Conservation (phyloP, 768 basidiomycete genomes). For the Tricholoma sp. region DNA sequence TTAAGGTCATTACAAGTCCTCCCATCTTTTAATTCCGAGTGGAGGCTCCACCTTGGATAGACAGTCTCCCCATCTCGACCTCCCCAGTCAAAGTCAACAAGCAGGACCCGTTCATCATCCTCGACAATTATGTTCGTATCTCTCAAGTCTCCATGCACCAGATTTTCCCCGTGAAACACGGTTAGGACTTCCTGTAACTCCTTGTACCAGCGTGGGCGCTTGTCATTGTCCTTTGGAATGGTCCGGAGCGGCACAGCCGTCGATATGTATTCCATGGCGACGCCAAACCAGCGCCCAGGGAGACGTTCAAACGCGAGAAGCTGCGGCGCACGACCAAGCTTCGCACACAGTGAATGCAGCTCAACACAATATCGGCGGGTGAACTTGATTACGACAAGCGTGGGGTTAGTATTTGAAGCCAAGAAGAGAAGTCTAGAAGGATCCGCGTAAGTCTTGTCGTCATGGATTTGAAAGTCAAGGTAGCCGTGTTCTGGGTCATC, state of each 20-base stretch:
- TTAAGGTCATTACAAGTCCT: constrained; percentile 2
- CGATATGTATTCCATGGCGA: constrained; percentile 20
- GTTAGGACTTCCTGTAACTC: neutral
- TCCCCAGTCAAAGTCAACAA: constrained; percentile 15
- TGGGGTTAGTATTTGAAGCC: neutral
- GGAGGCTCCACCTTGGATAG: constrained; percentile 9
- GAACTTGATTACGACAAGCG: constrained; percentile 18
- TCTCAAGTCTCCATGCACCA: neutral
- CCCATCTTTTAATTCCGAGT: constrained; percentile 6
- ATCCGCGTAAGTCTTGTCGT: constrained; percentile 4
- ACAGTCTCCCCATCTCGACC: constrained; percentile 8
- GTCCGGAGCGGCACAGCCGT: constrained; percentile 1
- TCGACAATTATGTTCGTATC: neutral
- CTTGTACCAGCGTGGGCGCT: neutral
- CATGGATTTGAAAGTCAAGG: constrained; percentile 1
- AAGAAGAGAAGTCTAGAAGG: constrained; percentile 5
- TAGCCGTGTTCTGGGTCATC: neutral
- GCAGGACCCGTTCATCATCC: constrained; percentile 6
- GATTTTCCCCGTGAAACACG: neutral
- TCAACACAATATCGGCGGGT: constrained; percentile 13
- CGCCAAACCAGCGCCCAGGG: constrained; percentile 22
- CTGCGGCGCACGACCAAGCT: constrained; percentile 16
- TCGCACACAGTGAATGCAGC: constrained; percentile 18
- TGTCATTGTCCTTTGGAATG: neutral
- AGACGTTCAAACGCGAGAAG: constrained; percentile 19